A percentile compares a stretch with the other conserved stretches of the same genome.
Evolutionary conservation across 1,284 basidiomycete genomes (phyloP).

Genomic region (Ceratobasidium papillatum): DNA sequence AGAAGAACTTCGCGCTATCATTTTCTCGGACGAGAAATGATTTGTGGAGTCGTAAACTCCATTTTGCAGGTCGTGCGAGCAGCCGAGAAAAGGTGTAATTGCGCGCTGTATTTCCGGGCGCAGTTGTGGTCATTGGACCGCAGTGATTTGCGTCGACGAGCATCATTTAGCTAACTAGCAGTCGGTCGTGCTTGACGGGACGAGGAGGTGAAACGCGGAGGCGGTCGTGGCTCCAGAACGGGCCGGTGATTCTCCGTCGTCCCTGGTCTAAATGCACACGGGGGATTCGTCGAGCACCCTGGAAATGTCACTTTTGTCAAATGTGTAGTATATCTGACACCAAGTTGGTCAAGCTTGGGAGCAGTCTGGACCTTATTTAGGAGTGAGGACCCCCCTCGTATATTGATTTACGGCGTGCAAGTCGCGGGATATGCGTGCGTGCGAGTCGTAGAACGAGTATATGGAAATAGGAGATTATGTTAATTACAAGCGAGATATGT

Average conservation of each 20-base stretch:
- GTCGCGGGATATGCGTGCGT: not conserved
- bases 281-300: constrained; percentile 14
- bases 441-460: not conserved
- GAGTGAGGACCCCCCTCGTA: not conserved
- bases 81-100: constrained; percentile 6
- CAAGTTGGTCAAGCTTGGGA: constrained; percentile 1
- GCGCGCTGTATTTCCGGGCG: not conserved
- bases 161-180: constrained; percentile 16
- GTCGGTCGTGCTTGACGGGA: not conserved
- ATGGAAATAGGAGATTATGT: constrained; percentile 13
- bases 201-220: constrained; percentile 18
- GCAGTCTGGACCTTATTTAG: constrained; percentile 13
- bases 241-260: not conserved
- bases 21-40: not conserved
- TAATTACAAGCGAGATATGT: constrained; percentile 9
- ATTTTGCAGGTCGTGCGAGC: no score
- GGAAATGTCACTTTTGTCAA: constrained; percentile 12
- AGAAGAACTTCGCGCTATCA: constrained; percentile 15
- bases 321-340: constrained; percentile 2
- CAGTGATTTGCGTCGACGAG: constrained; percentile 8
- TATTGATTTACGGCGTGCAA: not conserved
- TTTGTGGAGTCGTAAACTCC: not conserved
- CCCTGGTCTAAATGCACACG: constrained; percentile 15
- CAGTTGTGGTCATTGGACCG: not conserved
- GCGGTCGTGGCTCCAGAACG: constrained; percentile 5